Evolutionary conservation across 2,329 filamentous ascomycete genomes (phyloP), one percentile per base, ranked within the genome.

Genomic region (Cercospora beticola): DNA sequence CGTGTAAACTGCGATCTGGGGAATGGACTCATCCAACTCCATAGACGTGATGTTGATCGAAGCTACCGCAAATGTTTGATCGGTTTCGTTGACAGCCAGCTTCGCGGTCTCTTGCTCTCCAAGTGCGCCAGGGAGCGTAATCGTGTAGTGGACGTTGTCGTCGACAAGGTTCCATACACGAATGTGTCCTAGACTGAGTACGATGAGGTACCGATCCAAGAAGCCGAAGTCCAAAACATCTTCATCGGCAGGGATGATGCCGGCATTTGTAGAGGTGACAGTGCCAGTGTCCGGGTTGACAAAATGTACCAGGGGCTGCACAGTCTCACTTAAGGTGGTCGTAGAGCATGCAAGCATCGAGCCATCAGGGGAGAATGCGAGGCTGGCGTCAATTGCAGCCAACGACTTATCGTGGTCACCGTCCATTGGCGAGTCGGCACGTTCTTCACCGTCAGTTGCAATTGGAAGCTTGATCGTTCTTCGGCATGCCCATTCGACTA

Each of bases 121-220:
- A 62, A 74, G 68, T 70, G 79, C 40, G 69, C 75, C 79, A n/a
- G 79, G 46, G 80, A 93, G 81, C 28, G 85, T 82, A 62, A 91
- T 83, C 60, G 87, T 88, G 75, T 90, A 93, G 40, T 87, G 86
- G 58, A 94, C 84, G 73, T 90, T 86, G 74, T 97, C 92, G 62
- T 89, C 85, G 7, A 98, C 92, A 10, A 96, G 86, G 78, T 99
- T 92, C 84, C 93, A 97, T 40, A 97, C 89, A 49, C 88, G 85
- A 8, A 97, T 84, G 30, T 88, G 86, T 54, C 90, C 85, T 0
- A 90, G 85, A 0, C 92, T 92, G 1, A 97, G 82, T 57, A 92
- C 86, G 67, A 98, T 84, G 18, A 99, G 82, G 76, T 90, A 90
- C 26, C 89, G 89, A 2, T 89, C 90, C 2, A 95, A 81, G 64